Conservation (phyloP, 2,329 filamentous ascomycete genomes). For the Hymenoscyphus linearis region DNA sequence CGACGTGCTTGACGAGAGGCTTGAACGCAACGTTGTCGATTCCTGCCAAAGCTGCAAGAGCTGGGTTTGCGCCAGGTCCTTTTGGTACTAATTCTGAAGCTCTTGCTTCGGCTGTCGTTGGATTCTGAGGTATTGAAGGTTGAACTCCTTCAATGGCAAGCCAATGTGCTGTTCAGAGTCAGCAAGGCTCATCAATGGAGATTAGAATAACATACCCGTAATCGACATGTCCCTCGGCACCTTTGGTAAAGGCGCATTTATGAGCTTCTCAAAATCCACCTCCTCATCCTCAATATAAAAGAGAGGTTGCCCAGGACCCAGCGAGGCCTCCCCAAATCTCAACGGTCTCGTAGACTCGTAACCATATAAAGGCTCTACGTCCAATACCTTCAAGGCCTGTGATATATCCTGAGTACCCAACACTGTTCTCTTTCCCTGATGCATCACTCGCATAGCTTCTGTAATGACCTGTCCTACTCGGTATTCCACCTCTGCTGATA, state of each 20-base stretch:
- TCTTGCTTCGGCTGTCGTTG: constrained; percentile 76
- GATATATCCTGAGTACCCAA: constrained; percentile 86
- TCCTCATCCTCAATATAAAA: constrained; percentile 99
- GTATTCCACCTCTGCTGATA: constrained; percentile 93
- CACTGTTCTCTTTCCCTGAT: constrained; percentile 77
- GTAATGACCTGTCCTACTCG: constrained; percentile 89
- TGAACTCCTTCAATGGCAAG: constrained; percentile 96
- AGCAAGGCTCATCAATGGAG: constrained; percentile 4
- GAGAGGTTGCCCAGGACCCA: constrained; percentile 88
- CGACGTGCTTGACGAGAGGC: constrained; percentile 89
- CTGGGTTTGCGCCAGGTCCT: constrained; percentile 80
- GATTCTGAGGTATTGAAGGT: constrained; percentile 93
- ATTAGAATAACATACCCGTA: constrained; percentile 56
- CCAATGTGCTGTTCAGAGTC: constrained; percentile 69
- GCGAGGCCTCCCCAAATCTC: constrained; percentile 85
- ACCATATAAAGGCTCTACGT: constrained; percentile 92
- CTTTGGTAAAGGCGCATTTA: constrained; percentile 92
- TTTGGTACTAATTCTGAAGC: constrained; percentile 85
- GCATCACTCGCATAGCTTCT: constrained; percentile 95
- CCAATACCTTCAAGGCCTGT: constrained; percentile 76
- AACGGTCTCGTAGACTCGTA: constrained; percentile 90
- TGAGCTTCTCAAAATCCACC: constrained; percentile 97
- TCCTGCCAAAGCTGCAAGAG: constrained; percentile 75
- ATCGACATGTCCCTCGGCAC: constrained; percentile 90
- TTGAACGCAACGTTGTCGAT: constrained; percentile 80